Evolutionary conservation across 148 eudicot species (phyloP).

Genomic region (Tetragonia tetragonoides): DNA sequence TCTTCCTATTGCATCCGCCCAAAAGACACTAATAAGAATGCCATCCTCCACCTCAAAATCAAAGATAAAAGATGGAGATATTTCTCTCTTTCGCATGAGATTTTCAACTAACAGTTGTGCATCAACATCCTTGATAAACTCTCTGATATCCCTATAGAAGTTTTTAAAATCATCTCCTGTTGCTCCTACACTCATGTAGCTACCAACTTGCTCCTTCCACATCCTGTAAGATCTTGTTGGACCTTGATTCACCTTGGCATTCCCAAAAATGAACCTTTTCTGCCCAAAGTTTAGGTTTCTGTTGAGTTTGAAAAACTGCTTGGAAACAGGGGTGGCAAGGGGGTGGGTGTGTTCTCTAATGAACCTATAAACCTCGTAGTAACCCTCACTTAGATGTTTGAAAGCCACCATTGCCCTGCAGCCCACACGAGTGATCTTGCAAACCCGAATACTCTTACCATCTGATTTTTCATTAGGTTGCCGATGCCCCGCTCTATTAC

Average conservation of each 20-base stretch:
- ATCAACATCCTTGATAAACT: not conserved
- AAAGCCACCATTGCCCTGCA: not conserved
- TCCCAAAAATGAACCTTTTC: not conserved
- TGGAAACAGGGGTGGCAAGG: not conserved
- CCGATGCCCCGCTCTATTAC: too few species aligned
- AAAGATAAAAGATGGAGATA: not conserved
- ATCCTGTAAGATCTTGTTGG: not conserved
- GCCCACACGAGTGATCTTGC: not conserved
- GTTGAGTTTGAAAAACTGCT: not conserved
- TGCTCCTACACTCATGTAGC: slow-evolving; percentile 2
- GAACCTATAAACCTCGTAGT: not conserved
- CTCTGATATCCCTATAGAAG: not conserved
- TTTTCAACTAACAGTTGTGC: not conserved
- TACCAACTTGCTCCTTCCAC: not conserved
- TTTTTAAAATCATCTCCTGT: not conserved
- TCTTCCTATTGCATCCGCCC: not conserved
- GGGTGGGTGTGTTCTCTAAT: not conserved
- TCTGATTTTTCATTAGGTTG: too few species aligned
- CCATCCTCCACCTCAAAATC: not conserved
- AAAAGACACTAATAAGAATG: not conserved
- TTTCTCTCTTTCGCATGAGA: not conserved
- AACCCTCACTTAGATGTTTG: not conserved
- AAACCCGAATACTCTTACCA: not conserved
- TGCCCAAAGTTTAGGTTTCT: not conserved
- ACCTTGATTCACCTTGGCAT: not conserved